These are phyloP conservation scores for Sporothrix humicola DNA, from an alignment of 2,329 filamentous ascomycete genomes.

Conservation along the genomic window DNA sequence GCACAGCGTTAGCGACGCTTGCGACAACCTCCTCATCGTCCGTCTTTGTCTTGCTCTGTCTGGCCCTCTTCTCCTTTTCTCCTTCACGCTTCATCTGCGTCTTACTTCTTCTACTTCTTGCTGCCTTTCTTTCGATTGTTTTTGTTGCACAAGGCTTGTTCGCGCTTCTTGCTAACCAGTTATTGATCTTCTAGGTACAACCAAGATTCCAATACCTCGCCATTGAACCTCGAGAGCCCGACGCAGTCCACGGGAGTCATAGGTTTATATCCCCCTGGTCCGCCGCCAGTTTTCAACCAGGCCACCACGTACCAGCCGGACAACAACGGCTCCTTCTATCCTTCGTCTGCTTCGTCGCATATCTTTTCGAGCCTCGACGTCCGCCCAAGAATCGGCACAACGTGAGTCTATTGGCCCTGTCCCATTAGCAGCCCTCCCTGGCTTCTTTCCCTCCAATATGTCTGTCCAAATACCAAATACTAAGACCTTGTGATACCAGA, in stretches of 20 bases:
- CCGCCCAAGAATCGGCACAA: slow-evolving; percentile 60
- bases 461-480: background rate
- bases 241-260: slow-evolving; percentile 58
- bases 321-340: slow-evolving; percentile 55
- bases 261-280: slow-evolving; percentile 55
- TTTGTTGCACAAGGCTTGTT: slow-evolving; percentile 25
- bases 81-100: background rate
- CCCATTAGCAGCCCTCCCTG: background rate
- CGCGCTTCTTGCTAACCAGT: slow-evolving; percentile 38
- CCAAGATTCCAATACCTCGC: slow-evolving; percentile 58
- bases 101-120: background rate
- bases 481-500: slow-evolving; percentile 37
- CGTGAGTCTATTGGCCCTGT: slow-evolving; percentile 51
- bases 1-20: slow-evolving; percentile 46
- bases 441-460: background rate
- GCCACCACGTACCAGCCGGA: slow-evolving; percentile 58
- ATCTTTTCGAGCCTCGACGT: slow-evolving; percentile 58
- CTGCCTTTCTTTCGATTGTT: slow-evolving; percentile 18
- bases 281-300: slow-evolving; percentile 53
- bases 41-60: background rate
- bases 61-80: background rate
- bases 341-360: slow-evolving; percentile 47
- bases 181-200: slow-evolving; percentile 54
- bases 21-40: slow-evolving; percentile 32
- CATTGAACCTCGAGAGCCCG: slow-evolving; percentile 60